These are phyloP conservation scores for Chaetomium strumarium DNA, from an alignment of 2,329 filamentous ascomycete genomes.

Conservation along the genomic window DNA sequence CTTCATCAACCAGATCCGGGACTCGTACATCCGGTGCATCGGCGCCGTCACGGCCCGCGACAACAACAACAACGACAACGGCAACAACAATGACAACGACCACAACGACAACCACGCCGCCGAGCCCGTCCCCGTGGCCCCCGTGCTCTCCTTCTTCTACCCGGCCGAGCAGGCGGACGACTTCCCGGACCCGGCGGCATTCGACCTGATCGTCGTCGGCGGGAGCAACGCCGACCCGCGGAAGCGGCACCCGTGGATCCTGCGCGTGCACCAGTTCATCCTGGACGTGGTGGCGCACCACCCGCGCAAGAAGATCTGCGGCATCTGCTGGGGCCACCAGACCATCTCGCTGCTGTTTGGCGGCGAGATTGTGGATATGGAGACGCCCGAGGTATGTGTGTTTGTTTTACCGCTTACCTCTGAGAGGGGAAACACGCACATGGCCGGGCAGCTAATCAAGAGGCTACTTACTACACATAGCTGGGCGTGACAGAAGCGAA, in stretches of 20 bases:
- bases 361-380: constrained; percentile 34
- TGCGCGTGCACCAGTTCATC: constrained; percentile 37
- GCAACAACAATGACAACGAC: too few relatives aligned
- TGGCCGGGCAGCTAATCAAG: too few relatives aligned
- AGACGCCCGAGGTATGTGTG: constrained; percentile 31
- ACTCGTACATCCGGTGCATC: constrained; percentile 33
- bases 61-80: too few relatives aligned
- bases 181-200: constrained; percentile 34
- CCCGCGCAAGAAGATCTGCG: constrained; percentile 31
- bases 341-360: constrained; percentile 35
- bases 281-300: constrained; percentile 27
- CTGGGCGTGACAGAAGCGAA: constrained; percentile 33
- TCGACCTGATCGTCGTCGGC: constrained; percentile 39
- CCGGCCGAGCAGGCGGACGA: constrained; percentile 29
- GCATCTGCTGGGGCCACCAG: constrained; percentile 42
- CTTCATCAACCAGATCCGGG: constrained; percentile 31
- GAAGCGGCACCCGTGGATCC: constrained; percentile 35
- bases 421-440: too few relatives aligned
- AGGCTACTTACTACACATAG: too few relatives aligned
- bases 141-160: constrained; percentile 32
- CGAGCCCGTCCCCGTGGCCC: too few relatives aligned
- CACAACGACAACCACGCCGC: too few relatives aligned
- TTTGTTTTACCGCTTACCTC: too few relatives aligned
- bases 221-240: constrained; percentile 39
- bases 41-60: constrained; percentile 28